phyloP scores from a whole-genome alignment of 176 grass and related monocot genomes.

The Microstegium vimineum region DNA sequence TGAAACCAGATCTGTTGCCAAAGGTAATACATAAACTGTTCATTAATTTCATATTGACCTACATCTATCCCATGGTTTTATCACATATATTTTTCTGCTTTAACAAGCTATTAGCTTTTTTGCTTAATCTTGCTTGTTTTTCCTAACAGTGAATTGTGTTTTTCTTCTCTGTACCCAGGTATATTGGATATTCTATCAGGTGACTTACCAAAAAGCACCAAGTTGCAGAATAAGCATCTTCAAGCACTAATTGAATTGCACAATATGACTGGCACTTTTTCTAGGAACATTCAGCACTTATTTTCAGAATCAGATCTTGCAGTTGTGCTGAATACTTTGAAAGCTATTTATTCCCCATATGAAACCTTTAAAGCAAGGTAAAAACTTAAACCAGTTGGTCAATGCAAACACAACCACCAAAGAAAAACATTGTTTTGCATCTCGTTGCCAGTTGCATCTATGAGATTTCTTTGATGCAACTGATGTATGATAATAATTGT shows the following conservation, averaged over 20 bases:
- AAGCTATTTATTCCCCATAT: slow-evolving; percentile 96
- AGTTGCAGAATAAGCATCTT: slow-evolving; percentile 88
- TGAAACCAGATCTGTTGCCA: slow-evolving; percentile 87
- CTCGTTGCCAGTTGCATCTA: background rate
- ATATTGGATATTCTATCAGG: slow-evolving; percentile 94
- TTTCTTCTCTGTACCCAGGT: slow-evolving; percentile 52
- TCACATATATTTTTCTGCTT: slow-evolving; percentile 17
- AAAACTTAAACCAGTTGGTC: background rate
- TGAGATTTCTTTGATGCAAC: background rate
- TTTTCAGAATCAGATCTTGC: slow-evolving; percentile 86
- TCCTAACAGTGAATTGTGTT: slow-evolving; percentile 3
- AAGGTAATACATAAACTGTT: slow-evolving; percentile 56
- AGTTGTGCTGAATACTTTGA: slow-evolving; percentile 74
- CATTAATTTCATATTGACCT: slow-evolving; percentile 1
- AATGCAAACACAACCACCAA: background rate
- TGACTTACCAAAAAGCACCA: slow-evolving; percentile 88
- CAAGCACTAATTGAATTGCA: slow-evolving; percentile 89
- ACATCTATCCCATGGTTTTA: background rate
- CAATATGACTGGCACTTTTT: slow-evolving; percentile 90
- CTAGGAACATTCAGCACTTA: slow-evolving; percentile 90
- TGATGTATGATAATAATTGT: background rate
- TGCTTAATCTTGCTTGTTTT: background rate
- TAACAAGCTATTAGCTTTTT: background rate
- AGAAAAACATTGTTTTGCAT: background rate
- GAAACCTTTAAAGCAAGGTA: slow-evolving; percentile 93